Evolutionary conservation across 2,329 filamentous ascomycete genomes (phyloP), one percentile per base, ranked within the genome.

Genomic region (Mollisia scopiformis): DNA sequence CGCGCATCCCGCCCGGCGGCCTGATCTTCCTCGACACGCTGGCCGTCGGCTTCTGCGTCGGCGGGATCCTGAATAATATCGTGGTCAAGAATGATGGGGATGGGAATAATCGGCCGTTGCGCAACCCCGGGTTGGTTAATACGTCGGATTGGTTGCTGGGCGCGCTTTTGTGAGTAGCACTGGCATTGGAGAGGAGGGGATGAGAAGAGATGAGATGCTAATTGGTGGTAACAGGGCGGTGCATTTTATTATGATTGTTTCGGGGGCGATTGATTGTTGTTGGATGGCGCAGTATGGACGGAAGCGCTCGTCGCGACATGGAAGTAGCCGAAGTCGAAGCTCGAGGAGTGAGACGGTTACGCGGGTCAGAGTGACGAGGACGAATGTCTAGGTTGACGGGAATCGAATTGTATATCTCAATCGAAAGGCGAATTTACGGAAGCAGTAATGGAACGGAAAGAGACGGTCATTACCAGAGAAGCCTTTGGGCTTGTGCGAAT

Each of bases 101-200:
- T 58, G 57, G 57, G 11, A 30, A 57, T 54, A 25, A 31, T 47
- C 14, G 31, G 28, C 27, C 25, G 25, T 21, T 78, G 76, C 1
- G 19, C 2, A 14, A 50, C 25, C 6, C 13, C 10, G 31, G 23
- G 14, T 50, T 59, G 57, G 21, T 50, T 8, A 47, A n/a, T 2
- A 52, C 57, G 11, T 14, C 31, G 28, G 54, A 43, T 33, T 59
- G 57, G 57, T 55, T 59, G 50, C 51, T 55, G 6, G 57, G 57
- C 7, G 14, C 47, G 21, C 27, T 59, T 37, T 49, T 59, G 57
- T 54, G 30, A 21, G 51, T 47, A n/a, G n/a, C n/a, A n/a, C n/a
- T n/a, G n/a, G n/a, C n/a, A n/a, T n/a, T n/a, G 31, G 16, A 4
- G 31, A 14, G 16, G 31, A 35, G 31, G 8, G 30, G 13, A 6